A percentile compares a stretch with the other conserved stretches of the same genome.
These are phyloP conservation scores for Cyathus striatus DNA, from an alignment of 768 basidiomycete species.

Conservation along the genomic window DNA sequence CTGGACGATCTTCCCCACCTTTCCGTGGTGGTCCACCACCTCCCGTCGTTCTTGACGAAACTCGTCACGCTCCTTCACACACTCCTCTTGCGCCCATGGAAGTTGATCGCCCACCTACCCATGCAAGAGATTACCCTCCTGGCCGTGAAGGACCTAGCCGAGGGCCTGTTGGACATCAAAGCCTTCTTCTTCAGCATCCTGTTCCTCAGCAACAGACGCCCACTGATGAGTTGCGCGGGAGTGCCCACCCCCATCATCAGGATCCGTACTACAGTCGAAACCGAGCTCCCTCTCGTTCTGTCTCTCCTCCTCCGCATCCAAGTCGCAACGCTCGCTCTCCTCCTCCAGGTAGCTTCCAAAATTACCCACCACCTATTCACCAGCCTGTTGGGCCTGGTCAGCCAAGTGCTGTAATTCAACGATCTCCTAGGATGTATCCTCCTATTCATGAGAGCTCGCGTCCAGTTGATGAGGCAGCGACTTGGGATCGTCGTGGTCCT, in stretches of 20 bases:
- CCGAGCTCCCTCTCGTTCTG: slow-evolving; percentile 52
- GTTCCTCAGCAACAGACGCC: slow-evolving; percentile 57
- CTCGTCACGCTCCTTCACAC: slow-evolving; percentile 60
- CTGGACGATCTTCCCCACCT: slow-evolving; percentile 57
- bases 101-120: slow-evolving; percentile 51
- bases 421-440: slow-evolving; percentile 55
- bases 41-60: slow-evolving; percentile 74
- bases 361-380: slow-evolving; percentile 40
- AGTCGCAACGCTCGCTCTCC: slow-evolving; percentile 56
- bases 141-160: slow-evolving; percentile 29
- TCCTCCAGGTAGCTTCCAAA: slow-evolving; percentile 34
- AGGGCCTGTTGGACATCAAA: slow-evolving; percentile 53
- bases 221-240: slow-evolving; percentile 46
- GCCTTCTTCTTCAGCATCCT: slow-evolving; percentile 62
- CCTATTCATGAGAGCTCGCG: slow-evolving; percentile 42
- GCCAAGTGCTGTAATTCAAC: slow-evolving; percentile 36
- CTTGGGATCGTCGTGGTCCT: slow-evolving; percentile 58
- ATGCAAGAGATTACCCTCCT: slow-evolving; percentile 54
- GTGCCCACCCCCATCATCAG: slow-evolving; percentile 39
- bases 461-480: slow-evolving; percentile 43
- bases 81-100: slow-evolving; percentile 80
- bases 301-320: slow-evolving; percentile 52
- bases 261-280: slow-evolving; percentile 55
- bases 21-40: slow-evolving; percentile 83
- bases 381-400: slow-evolving; percentile 50